Base-by-base conservation (phyloP, 345 rosid species). In the Luvunga scandens region DNA sequence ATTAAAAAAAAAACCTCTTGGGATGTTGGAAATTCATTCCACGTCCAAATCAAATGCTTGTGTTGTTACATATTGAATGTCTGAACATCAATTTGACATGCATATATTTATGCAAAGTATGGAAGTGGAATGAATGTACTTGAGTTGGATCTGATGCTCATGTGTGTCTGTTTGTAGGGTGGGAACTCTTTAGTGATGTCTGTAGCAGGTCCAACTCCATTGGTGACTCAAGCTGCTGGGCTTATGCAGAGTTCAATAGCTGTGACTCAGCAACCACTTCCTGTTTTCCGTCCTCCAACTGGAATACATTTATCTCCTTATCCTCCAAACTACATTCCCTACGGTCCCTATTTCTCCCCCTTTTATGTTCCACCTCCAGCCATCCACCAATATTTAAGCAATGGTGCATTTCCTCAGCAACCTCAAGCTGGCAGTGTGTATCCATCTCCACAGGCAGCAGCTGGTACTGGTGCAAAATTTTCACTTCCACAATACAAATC, bases 221-320 rank as follows among this genome's bases (percentile, higher is more conserved):
- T 86, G 71, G 91, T 75, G 76, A 95, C 98, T 79, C 98, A 95
- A 78, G 90, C 97, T 38, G 84, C 91, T 77, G 98, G 95, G 66
- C 80, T 84, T 65, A 86, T 90, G 95, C 98, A 93, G 79, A 93
- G 90, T 84, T 93, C 98, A 77, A 71, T 94, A 39, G 77, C 97
- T 69, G 87, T 84, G 79, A 86, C 91, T 71, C 98, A 95, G 83
- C 98, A 92, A 80, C 92, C 92, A 82, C 85, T 91, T 55, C 93
- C 95, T 39, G 92, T 91, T 53, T 95, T 90, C 79, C 93, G 97
- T 19, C 89, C 98, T n/a, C 94, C 98, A 30, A 76, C 97, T 33
- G 95, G 95, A 76, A 82, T 95, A 86, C 98, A 93, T 65, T 74
- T 92, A 78, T 81, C 98, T 25, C 98, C 88, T 85, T 95, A 85